Evolutionary conservation across 768 basidiomycete species (phyloP).

Genomic region (Leccinum truebloodii): DNA sequence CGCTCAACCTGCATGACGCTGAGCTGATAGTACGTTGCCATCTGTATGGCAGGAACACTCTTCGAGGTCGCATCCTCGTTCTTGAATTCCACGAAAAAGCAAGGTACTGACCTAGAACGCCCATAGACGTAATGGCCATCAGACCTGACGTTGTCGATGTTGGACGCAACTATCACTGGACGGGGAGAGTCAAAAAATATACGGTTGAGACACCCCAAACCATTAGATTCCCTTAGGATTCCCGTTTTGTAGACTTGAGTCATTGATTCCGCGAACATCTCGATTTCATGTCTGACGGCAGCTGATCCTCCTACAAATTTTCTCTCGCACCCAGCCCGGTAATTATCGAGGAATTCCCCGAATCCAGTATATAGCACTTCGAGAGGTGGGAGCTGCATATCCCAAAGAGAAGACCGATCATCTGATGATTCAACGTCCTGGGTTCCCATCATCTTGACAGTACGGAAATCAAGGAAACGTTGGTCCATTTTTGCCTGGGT

Average conservation of each 20-base stretch:
- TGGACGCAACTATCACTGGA: neutral
- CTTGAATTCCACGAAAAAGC: neutral
- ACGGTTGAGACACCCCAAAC: neutral
- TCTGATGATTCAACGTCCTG: too few species aligned
- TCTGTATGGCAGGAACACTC: neutral
- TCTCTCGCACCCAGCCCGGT: neutral
- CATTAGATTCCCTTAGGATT: neutral
- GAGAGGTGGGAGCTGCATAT: neutral
- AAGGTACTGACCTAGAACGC: neutral
- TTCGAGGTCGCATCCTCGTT: neutral
- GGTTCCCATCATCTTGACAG: too few species aligned
- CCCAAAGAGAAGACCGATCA: too few species aligned
- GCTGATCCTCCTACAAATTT: neutral
- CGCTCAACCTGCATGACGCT: too few species aligned
- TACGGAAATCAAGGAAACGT: too few species aligned
- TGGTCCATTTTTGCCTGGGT: too few species aligned
- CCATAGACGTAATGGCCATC: neutral
- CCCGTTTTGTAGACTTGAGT: neutral
- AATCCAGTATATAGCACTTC: neutral
- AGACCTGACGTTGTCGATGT: neutral
- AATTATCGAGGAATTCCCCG: neutral
- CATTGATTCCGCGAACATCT: neutral
- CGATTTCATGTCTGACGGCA: neutral
- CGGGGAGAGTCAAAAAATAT: neutral
- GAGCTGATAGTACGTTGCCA: neutral